phyloP scores from a whole-genome alignment of 1,284 basidiomycete genomes.

The Xerocomus nothofagi region DNA sequence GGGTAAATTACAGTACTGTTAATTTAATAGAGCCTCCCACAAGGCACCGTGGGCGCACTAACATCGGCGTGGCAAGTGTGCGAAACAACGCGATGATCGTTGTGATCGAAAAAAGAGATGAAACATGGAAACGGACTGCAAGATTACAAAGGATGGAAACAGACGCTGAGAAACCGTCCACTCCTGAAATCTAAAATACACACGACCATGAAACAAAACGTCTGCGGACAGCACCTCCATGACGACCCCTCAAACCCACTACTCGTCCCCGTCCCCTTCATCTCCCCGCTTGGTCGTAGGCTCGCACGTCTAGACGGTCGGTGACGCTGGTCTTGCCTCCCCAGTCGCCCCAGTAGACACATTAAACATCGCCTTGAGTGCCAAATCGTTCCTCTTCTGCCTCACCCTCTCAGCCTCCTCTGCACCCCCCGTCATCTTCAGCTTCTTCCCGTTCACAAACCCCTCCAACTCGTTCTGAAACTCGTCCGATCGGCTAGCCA shows the following conservation, averaged over 20 bases:
- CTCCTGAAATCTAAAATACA: neutral
- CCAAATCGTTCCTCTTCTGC: constrained; percentile 79
- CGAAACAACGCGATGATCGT: neutral
- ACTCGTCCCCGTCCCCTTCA: neutral
- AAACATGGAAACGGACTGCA: constrained; percentile 8
- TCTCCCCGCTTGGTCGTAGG: neutral
- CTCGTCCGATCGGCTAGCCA: constrained; percentile 70
- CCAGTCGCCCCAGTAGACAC: constrained; percentile 20
- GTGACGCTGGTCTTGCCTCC: constrained; percentile 11
- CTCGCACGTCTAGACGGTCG: constrained; percentile 1
- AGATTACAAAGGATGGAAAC: neutral
- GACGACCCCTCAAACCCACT: neutral
- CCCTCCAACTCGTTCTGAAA: constrained; percentile 79
- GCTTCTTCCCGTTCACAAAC: constrained; percentile 81
- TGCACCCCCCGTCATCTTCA: constrained; percentile 93
- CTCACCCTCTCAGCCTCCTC: constrained; percentile 88
- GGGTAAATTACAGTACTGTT: too few species aligned
- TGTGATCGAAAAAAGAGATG: neutral
- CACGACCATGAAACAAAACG: neutral
- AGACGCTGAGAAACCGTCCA: constrained; percentile 4
- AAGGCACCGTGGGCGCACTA: too few species aligned
- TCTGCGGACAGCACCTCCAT: neutral
- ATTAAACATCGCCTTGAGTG: constrained; percentile 86
- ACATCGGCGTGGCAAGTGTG: too few species aligned
- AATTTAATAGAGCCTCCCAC: too few species aligned